Evolutionary conservation across 345 rosid genomes (phyloP).

Genomic region (Syzygium aqueum): DNA sequence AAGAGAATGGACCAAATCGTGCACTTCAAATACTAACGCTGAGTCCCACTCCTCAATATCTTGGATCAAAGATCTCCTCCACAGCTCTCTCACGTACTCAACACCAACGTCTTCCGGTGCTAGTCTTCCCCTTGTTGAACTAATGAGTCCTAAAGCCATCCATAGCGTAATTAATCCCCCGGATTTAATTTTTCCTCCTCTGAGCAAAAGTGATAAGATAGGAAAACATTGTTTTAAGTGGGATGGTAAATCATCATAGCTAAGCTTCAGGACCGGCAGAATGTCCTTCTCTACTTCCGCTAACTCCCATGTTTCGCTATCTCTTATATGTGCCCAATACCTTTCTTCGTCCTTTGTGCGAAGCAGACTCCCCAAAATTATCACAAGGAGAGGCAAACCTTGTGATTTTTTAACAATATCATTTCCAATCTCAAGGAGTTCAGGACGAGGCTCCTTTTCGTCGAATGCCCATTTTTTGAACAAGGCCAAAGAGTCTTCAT

Average conservation of each 20-base stretch:
- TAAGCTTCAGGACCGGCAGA: background rate
- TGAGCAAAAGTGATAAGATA: background rate
- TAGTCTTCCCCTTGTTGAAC: background rate
- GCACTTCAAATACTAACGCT: background rate
- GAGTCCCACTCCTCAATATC: too few relatives aligned
- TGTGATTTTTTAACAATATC: background rate
- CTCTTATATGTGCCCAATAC: background rate
- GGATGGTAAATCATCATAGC: background rate
- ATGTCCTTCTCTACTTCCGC: rapidly evolving
- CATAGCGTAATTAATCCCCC: rapidly evolving
- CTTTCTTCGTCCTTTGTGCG: rapidly evolving
- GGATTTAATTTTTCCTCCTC: rapidly evolving
- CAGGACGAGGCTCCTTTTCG: rapidly evolving
- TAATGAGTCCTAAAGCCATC: background rate
- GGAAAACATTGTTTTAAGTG: background rate
- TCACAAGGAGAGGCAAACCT: background rate
- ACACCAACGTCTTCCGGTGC: background rate
- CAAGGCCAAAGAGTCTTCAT: background rate
- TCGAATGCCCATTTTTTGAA: background rate
- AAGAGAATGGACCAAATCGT: background rate
- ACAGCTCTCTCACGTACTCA: background rate
- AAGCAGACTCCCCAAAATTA: background rate
- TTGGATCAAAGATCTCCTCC: background rate
- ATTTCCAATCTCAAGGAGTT: background rate
- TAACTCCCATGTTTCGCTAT: background rate